Evolutionary conservation across 2,329 filamentous ascomycete genomes (phyloP), one percentile per base, ranked within the genome.

Genomic region (Endoconidiophora polonica): DNA sequence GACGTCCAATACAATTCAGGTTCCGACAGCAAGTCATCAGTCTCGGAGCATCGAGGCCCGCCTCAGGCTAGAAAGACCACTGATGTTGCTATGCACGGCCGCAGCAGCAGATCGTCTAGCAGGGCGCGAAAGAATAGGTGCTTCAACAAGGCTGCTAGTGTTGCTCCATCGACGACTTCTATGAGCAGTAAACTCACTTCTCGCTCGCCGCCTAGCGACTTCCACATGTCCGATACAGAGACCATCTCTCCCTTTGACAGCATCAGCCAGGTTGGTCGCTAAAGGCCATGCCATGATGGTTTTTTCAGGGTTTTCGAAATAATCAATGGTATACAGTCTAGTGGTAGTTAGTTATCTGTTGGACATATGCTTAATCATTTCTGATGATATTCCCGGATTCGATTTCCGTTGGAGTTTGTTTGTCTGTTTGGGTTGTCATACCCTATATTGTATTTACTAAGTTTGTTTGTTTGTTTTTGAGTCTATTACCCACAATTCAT

Each of bases 211-310:
- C 67, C 68, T 9, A 66, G 63, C 52, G 67, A 66, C 46, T 61
- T 65, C 37, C 63, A 62, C 6, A 59, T 61, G 39, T 67, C 65
- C 60, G 68, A 72, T 38, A 61, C 63, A 47, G 68, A 66, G 45
- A 77, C 73, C 56, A 64, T 80, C 36, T 73, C 69, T 41, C 76
- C 76, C 1, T 72, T 69, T 56, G 76, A 80, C 58, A 79, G 76
- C 57, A 76, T 80, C 50, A 78, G 74, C 59, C 75, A 72, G 56
- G 67, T 78, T n/a, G 76, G 74, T 20, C 67, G 48, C 36, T 50
- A 33, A 44, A 12, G 39, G 10, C 20, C 14, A 18, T 18, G 16
- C 16, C 16, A 18, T 18, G 16, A 18, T 18, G 7, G 5, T 49
- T 44, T 18, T 5, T 49, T 29, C 14, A 29, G 16, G 23, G n/a